Evolutionary conservation across 1,139 yeast genomes (phyloP).

Genomic region (Yamadazyma jaroonii): DNA sequence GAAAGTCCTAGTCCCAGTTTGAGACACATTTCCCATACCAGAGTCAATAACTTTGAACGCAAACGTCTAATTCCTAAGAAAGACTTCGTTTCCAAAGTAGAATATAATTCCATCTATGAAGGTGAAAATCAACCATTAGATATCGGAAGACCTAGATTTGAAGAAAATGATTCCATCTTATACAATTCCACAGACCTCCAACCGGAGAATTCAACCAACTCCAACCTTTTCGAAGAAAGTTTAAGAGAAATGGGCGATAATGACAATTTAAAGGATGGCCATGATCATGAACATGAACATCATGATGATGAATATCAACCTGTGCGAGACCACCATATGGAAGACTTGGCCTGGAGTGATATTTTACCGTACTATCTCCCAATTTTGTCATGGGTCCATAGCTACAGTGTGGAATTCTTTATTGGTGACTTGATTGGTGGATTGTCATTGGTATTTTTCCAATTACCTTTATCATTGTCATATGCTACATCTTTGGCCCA

Average conservation of each 20-base stretch:
- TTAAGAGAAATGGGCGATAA: conserved; percentile 1
- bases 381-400: conserved; percentile 72
- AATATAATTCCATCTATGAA: conserved; percentile 16
- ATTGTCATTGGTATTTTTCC: conserved; percentile 83
- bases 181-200: conserved; percentile 2
- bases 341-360: conserved; percentile 25
- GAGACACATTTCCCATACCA: conserved; percentile 29
- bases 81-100: conserved; percentile 6
- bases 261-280: not conserved
- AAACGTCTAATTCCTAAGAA: conserved; percentile 6
- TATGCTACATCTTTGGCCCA: conserved; percentile 90
- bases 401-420: conserved; percentile 51
- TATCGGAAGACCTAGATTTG: conserved; percentile 7
- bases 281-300: not conserved
- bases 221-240: conserved; percentile 3
- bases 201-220: not conserved
- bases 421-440: conserved; percentile 85
- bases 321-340: conserved; percentile 19
- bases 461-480: conserved; percentile 84
- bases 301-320: conserved; percentile 21
- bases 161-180: conserved; percentile 8
- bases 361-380: conserved; percentile 74
- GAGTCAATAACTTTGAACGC: conserved; percentile 23
- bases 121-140: conserved; percentile 15
- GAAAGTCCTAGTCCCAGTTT: conserved; percentile 31